Base-by-base conservation (phyloP, 164 flowering plant species). In the Nymphaea colorata region DNA sequence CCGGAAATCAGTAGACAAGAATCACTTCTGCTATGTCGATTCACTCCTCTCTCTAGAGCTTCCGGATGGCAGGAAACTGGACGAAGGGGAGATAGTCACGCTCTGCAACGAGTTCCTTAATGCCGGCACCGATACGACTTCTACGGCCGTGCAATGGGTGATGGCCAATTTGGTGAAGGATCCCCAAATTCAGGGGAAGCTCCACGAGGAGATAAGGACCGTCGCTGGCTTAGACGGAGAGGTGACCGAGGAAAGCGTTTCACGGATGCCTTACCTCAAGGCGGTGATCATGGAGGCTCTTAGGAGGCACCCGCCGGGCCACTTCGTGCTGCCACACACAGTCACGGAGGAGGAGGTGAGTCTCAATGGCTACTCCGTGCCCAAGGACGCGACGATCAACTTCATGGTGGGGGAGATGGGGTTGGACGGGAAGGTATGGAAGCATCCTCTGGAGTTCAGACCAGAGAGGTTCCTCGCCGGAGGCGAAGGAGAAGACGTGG, bases 81-180 rank as follows among this genome's bases (percentile, higher is more conserved):
- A 87, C 1, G 94, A 86, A 57, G 89, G 81, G 60, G 96, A 91
- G 81, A 78, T 84, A 18, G 93, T 93, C 5, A 81, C 98, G 1
- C 72, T 93, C 0, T 79, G 84, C 70, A 88, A 93, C 4, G 98
- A 91, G 67, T 79, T 83, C 16, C 83, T 93, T 71, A 87, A 82
- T 43, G 97, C 92, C 12, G 98, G 98, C 0, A 91, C 98, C 0
- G 98, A 93, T 59, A 89, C 98, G 0, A 89, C 87, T 55, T 96
- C 97, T 1, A 93, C 96, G 0, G 71, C 89, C 0, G 62, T 80
- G 4, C 94, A 93, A 70, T 93, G 98, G 98, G 96, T 90, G 0
- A 2, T 91, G 66, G 79, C 84, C 25, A 89, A 86, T 44, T 57
- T 93, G 73, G 92, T 93, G 2, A 43, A 66, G 61, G 66, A 91